Percentiles rank a stretch among this genome's conserved stretches.
Evolutionary conservation across 2,329 filamentous ascomycete species (phyloP).

Genomic region (Aspergillus sp.): DNA sequence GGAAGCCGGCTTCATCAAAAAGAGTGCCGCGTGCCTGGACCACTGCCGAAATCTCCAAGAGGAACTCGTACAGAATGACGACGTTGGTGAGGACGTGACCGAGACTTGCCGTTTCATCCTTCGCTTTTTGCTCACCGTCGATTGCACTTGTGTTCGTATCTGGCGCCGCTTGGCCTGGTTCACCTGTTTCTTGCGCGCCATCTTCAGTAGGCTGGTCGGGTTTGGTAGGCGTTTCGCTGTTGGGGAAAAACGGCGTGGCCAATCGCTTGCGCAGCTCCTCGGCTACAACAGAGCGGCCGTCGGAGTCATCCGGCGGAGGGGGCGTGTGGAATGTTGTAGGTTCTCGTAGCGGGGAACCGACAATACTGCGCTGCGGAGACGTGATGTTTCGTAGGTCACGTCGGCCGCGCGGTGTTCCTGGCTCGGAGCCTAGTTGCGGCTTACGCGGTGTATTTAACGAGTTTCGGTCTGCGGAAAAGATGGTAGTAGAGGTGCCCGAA

Average conservation of each 20-base stretch:
- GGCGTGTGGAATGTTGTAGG: conserved; percentile 17
- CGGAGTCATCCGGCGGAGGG: conserved; percentile 26
- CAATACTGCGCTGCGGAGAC: conserved; percentile 17
- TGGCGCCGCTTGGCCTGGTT: conserved; percentile 9
- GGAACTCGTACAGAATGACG: conserved; percentile 75
- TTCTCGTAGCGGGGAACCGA: conserved; percentile 26
- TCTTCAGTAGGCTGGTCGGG: neutral
- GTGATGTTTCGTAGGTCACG: conserved; percentile 14
- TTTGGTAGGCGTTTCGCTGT: conserved; percentile 1
- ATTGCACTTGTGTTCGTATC: conserved; percentile 15
- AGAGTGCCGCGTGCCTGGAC: conserved; percentile 72
- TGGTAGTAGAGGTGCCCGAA: conserved; percentile 19
- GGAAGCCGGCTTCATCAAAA: conserved; percentile 74
- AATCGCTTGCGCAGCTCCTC: conserved; percentile 37
- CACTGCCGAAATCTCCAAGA: conserved; percentile 73
- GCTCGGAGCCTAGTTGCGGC: conserved; percentile 12
- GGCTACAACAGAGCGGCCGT: conserved; percentile 24
- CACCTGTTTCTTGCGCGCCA: neutral
- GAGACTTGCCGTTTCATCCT: conserved; percentile 59
- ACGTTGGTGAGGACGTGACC: conserved; percentile 79
- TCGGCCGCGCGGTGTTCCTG: conserved; percentile 27
- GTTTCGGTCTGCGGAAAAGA: conserved; percentile 17
- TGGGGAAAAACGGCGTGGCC: conserved; percentile 30
- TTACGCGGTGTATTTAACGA: neutral
- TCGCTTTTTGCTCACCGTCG: conserved; percentile 40